Percentiles rank a stretch among this genome's conserved stretches.
These are phyloP conservation scores for Debaryomycetaceae sp. DNA, from an alignment of 1,139 yeast genomes.

Conservation along the genomic window DNA sequence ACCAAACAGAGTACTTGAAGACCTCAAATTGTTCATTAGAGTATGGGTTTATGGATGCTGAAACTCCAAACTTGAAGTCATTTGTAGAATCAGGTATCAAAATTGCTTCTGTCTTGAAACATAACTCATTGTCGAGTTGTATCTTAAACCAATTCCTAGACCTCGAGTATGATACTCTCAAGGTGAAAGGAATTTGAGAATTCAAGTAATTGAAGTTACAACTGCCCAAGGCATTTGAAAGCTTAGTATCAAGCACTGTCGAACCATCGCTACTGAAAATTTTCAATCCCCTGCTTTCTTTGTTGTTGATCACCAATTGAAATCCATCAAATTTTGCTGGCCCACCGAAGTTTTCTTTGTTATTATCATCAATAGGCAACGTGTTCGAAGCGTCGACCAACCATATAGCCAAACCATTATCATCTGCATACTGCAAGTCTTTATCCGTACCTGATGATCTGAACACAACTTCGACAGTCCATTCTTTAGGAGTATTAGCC, in stretches of 20 bases:
- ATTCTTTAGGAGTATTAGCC: slow-evolving; percentile 35
- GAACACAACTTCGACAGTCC: slow-evolving; percentile 61
- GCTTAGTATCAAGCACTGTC: slow-evolving; percentile 19
- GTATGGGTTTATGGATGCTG: slow-evolving; percentile 36
- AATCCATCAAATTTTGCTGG: slow-evolving; percentile 59
- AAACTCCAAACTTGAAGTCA: slow-evolving; percentile 48
- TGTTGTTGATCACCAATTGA: slow-evolving; percentile 50
- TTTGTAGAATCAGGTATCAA: slow-evolving; percentile 27
- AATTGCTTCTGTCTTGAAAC: slow-evolving; percentile 61
- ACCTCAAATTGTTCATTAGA: slow-evolving; percentile 61
- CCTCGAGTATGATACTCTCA: slow-evolving; percentile 61
- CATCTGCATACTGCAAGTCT: slow-evolving; percentile 24
- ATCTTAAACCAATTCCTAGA: slow-evolving; percentile 47
- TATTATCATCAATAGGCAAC: slow-evolving; percentile 17
- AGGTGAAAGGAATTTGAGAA: slow-evolving; percentile 64
- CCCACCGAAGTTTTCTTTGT: slow-evolving; percentile 44
- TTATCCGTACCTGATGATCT: slow-evolving; percentile 49
- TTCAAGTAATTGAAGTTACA: slow-evolving; percentile 60
- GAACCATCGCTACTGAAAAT: slow-evolving; percentile 59
- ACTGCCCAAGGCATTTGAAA: slow-evolving; percentile 46
- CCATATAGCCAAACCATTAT: slow-evolving; percentile 55
- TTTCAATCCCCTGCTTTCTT: slow-evolving; percentile 50
- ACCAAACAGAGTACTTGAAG: slow-evolving; percentile 52
- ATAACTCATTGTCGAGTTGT: slow-evolving; percentile 66
- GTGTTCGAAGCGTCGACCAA: slow-evolving; percentile 30